Evolutionary conservation across 768 basidiomycete genomes (phyloP), one percentile per base, ranked within the genome.

Genomic region (Lepiota subincarnata): DNA sequence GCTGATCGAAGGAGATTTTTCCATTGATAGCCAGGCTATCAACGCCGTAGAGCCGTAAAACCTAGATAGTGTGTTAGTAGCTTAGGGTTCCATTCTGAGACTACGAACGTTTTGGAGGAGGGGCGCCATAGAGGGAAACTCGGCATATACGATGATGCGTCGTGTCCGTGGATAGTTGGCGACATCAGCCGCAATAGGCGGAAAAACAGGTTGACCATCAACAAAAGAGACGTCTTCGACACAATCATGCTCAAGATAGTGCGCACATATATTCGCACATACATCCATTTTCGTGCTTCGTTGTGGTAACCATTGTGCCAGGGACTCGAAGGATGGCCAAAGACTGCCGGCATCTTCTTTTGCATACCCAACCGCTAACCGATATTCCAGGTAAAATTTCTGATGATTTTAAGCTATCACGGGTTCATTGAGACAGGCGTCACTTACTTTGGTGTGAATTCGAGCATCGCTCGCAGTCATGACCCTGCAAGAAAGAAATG

Each of bases 251-350:
- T 7, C 11, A 1, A 56, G 53, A n/a, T 56, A 48, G 16, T 62
- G 53, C 0, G 3, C 2, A 19, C 47, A 45, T 8, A 59, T 24
- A 11, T 38, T 12, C 3, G 50, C 56, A 37, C 44, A 46, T 7
- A 43, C 16, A 16, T 62, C 56, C 44, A 64, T 48, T 48, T 64
- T 64, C 1, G 62, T 62, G 3, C 48, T 50, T 37, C 60, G 61
- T 0, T 55, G 14, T 2, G 36, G 4, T 11, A 50, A 31, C 63
- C 62, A 64, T 11, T 60, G 37, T 1, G 40, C 48, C 2, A 64
- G 14, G 0, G 55, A 40, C 1, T 51, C 47, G 43, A 62, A 61
- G 3, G 4, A n/a, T n/a, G 19, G 31, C 53, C 53, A 11, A 50
- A 8, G 13, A 8, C 6, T 39, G 20, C 2, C 20, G 41, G 12